Conservation (phyloP, 306 rosid genomes). For the Coriaria nepalensis region DNA sequence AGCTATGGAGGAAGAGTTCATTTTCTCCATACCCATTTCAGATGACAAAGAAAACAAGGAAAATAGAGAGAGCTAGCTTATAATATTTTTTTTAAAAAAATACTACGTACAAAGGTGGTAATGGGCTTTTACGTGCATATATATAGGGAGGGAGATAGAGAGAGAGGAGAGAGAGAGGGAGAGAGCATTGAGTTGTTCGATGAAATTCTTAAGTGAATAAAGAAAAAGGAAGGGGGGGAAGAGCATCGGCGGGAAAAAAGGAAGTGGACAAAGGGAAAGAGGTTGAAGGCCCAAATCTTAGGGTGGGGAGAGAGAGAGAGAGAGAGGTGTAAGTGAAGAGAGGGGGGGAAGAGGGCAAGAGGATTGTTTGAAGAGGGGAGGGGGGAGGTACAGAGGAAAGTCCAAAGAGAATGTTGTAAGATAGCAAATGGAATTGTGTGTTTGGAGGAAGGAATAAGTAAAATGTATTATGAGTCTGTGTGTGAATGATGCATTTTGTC, state of each 20-base stretch:
- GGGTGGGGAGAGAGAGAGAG: conserved; percentile 22
- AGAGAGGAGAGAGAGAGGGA: conserved; percentile 9
- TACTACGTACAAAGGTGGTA: not conserved
- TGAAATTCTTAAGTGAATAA: conserved; percentile 28
- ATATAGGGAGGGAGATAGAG: conserved; percentile 22
- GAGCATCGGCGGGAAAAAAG: conserved; percentile 55
- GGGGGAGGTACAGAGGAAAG: conserved; percentile 35
- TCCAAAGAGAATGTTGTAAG: conserved; percentile 67
- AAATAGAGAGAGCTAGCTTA: too few relatives aligned
- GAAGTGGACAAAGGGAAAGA: conserved; percentile 59
- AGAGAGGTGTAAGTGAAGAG: not conserved
- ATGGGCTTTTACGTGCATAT: conserved; percentile 13
- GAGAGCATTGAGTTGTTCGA: conserved; percentile 17
- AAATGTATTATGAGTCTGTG: not conserved
- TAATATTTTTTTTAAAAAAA: too few relatives aligned
- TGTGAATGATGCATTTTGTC: conserved; percentile 36
- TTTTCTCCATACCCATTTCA: conserved; percentile 36
- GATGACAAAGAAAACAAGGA: not conserved
- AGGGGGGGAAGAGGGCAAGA: conserved; percentile 22
- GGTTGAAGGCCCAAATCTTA: conserved; percentile 53
- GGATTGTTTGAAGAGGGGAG: conserved; percentile 33
- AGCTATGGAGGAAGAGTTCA: conserved; percentile 60
- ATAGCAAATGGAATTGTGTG: conserved; percentile 66
- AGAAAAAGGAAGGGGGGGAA: conserved; percentile 16
- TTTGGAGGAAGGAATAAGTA: conserved; percentile 75